These are phyloP conservation scores for Myxozyma sirexii DNA, from an alignment of 805 yeast genomes.

Conservation along the genomic window DNA sequence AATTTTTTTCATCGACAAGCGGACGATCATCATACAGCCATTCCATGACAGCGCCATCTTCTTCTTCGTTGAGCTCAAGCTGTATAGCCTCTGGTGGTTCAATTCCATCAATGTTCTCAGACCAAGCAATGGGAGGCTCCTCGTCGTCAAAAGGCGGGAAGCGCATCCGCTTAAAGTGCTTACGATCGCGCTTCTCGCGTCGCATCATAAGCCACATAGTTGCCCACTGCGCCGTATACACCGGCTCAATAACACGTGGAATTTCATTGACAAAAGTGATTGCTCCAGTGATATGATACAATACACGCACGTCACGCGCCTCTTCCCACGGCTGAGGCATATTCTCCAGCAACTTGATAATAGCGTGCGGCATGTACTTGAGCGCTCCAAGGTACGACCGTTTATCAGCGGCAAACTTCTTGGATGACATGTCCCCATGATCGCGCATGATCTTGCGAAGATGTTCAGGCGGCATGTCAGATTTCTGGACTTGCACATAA, in stretches of 20 bases:
- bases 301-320: conserved; percentile 77
- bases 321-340: conserved; percentile 99
- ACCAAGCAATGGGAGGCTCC: conserved; percentile 85
- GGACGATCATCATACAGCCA: conserved; percentile 87
- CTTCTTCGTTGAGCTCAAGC: conserved; percentile 63
- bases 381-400: conserved; percentile 86
- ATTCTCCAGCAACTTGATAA: conserved; percentile 82
- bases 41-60: conserved; percentile 62
- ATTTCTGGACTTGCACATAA: conserved; percentile 60
- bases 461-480: conserved; percentile 93
- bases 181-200: conserved; percentile 86
- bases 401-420: conserved; percentile 79
- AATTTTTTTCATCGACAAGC: conserved; percentile 55
- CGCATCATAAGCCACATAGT: conserved; percentile 91
- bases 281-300: conserved; percentile 91
- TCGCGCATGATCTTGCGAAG: conserved; percentile 78
- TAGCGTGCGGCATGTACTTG: conserved; percentile 95
- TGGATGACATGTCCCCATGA: conserved; percentile 83
- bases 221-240: conserved; percentile 94
- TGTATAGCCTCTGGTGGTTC: conserved; percentile 74
- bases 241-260: conserved; percentile 90
- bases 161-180: conserved; percentile 86
- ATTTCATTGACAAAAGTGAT: conserved; percentile 91
- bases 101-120: conserved; percentile 73
- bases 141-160: conserved; percentile 98